A percentile compares a stretch with the other conserved stretches of the same genome.
These are phyloP conservation scores for Leavenworthia alabamica DNA, from an alignment of 345 rosid species.

Conservation along the genomic window DNA sequence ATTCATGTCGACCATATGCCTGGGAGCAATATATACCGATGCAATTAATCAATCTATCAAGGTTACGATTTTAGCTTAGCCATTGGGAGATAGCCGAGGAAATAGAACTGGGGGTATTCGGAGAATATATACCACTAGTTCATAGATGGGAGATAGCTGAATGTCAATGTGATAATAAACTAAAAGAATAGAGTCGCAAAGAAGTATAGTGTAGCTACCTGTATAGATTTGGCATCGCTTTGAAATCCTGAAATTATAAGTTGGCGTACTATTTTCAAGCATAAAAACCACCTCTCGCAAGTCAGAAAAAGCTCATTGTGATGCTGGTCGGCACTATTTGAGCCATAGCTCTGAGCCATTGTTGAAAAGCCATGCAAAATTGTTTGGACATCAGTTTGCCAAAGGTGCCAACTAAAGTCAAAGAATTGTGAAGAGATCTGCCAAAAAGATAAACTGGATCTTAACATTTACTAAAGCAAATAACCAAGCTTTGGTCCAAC, in stretches of 20 bases:
- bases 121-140: slow-evolving; percentile 3
- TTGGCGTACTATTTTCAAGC: slow-evolving; percentile 80
- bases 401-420: slow-evolving; percentile 83
- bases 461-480: slow-evolving; percentile 23
- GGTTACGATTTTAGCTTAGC: slow-evolving; percentile 7
- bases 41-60: neutral
- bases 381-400: slow-evolving; percentile 90
- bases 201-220: slow-evolving; percentile 42
- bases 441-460: slow-evolving; percentile 31
- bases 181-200: neutral
- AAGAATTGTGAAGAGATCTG: slow-evolving; percentile 90
- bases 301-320: slow-evolving; percentile 73
- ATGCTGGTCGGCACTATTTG: slow-evolving; percentile 50
- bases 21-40: neutral
- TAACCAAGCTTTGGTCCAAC: neutral
- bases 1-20: neutral
- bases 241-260: slow-evolving; percentile 80
- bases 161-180: neutral
- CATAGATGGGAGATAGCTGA: slow-evolving; percentile 10
- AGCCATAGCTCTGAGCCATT: slow-evolving; percentile 45
- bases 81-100: neutral
- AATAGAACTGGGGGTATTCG: neutral
- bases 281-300: slow-evolving; percentile 92
- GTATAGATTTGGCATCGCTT: slow-evolving; percentile 72
- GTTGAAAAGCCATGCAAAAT: slow-evolving; percentile 72